phyloP scores from a whole-genome alignment of 805 yeast genomes.

The Yamadazyma ubonensis region DNA sequence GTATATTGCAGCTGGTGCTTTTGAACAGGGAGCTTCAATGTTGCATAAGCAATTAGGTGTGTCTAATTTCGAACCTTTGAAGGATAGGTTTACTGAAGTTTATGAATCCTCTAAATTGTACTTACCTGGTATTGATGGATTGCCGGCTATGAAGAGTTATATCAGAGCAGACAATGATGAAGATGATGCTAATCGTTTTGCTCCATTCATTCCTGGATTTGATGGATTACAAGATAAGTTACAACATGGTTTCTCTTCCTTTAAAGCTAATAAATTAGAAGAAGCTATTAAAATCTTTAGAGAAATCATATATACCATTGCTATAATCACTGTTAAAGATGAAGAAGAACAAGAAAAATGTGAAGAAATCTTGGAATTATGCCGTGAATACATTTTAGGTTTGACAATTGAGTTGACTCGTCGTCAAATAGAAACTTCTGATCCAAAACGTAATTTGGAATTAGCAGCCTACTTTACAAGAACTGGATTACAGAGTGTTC shows the following conservation, averaged over 20 bases:
- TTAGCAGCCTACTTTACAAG: conserved; percentile 94
- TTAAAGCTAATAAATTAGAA: conserved; percentile 79
- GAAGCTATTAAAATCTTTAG: conserved; percentile 81
- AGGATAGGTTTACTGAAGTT: conserved; percentile 77
- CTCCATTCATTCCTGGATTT: conserved; percentile 74
- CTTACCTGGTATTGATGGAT: conserved; percentile 69
- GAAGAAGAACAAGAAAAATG: conserved; percentile 79
- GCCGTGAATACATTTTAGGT: conserved; percentile 91
- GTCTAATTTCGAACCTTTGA: conserved; percentile 82
- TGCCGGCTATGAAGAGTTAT: conserved; percentile 67
- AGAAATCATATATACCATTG: conserved; percentile 69
- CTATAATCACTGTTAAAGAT: conserved; percentile 66
- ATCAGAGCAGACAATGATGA: conserved; percentile 65
- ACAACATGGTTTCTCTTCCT: conserved; percentile 74
- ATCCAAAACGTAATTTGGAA: conserved; percentile 84
- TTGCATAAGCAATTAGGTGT: conserved; percentile 88
- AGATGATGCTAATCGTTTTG: conserved; percentile 44
- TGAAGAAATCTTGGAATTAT: conserved; percentile 62
- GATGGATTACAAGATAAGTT: conserved; percentile 61
- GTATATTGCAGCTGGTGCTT: conserved; percentile 93
- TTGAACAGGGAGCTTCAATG: conserved; percentile 92
- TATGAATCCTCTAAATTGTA: conserved; percentile 78
- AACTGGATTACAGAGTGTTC: conserved; percentile 77
- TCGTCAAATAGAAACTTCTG: conserved; percentile 70
- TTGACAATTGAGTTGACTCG: conserved; percentile 87